Evolutionary conservation across 2,329 filamentous ascomycete genomes (phyloP), one percentile per base, ranked within the genome.

Genomic region (Sclerotinia nivalis): DNA sequence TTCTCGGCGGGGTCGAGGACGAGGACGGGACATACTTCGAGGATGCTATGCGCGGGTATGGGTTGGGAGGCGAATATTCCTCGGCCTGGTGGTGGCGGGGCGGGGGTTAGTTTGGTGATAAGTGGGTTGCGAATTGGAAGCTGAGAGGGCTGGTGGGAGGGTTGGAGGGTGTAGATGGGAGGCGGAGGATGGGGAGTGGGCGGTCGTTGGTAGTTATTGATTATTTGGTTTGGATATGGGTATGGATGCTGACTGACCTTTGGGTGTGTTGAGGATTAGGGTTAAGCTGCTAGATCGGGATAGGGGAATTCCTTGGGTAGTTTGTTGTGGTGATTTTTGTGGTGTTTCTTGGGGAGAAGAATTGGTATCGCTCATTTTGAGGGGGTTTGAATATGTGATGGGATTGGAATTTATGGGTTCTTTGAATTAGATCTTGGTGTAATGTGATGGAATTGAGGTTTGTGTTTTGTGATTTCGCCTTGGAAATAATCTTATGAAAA

Each of bases 11-110:
- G 74, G 40, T 81, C 80, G 22, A 88, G 77, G 3, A 87, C 76
- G 8, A 88, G 76, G 8, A 86, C 85, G 5, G 85, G 85, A 54
- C 80, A 85, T 12, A 83, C 81, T 72, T 87, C 86, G 70, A 87
- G 77, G 7, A 84, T 76, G 0, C 83, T 85, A 18, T 81, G 79
- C 2, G 81, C 80, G 83, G 65, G 79, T 65, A 87, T 86, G 49
- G 78, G 74, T 69, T 73, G 74, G 34, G 79, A 78, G 12, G 85
- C 83, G 76, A 86, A 86, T 52, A 87, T 80, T 43, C 85, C 86
- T 70, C 86, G 80, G 66, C 86, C 85, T 87, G 70, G 54, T 55
- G 47, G 25, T 1, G 34, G 70, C n/a, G 1, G 7, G 7, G 40
- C 1, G 40, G 40, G 13, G 40, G 13, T 31, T 31, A 10, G 55